A percentile compares a stretch with the other conserved stretches of the same genome.
These are phyloP conservation scores for Nigrograna mackinnonii DNA, from an alignment of 2,329 filamentous ascomycete species.

Conservation along the genomic window DNA sequence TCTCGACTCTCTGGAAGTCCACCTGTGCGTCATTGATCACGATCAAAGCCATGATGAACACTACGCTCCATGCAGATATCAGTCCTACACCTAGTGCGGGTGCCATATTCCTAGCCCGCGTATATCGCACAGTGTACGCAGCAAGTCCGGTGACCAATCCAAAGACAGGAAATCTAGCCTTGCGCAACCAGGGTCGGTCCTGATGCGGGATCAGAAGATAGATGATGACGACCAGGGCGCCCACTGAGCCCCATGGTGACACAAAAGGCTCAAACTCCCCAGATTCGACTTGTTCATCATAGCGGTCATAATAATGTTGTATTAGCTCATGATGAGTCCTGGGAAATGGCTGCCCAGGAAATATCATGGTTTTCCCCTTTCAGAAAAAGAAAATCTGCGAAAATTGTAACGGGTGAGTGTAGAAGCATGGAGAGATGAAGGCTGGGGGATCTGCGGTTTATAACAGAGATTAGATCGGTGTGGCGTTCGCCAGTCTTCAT, in stretches of 20 bases:
- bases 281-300: constrained; percentile 42
- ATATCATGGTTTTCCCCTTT: not conserved
- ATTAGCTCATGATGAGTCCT: constrained; percentile 36
- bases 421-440: no score
- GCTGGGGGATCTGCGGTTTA: no score
- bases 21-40: constrained; percentile 59
- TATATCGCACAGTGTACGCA: constrained; percentile 47
- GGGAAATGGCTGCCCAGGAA: constrained; percentile 19
- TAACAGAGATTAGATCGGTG: no score
- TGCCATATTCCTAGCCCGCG: constrained; percentile 53
- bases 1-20: constrained; percentile 61
- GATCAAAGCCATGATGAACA: constrained; percentile 58
- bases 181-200: constrained; percentile 40
- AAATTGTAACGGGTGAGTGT: no score
- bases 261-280: constrained; percentile 47
- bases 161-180: constrained; percentile 51
- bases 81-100: constrained; percentile 60
- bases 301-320: constrained; percentile 42
- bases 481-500: no score
- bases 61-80: constrained; percentile 55
- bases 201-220: constrained; percentile 57
- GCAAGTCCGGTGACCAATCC: constrained; percentile 47
- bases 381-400: constrained; percentile 4
- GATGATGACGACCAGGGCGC: constrained; percentile 46
- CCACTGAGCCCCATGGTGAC: constrained; percentile 47